phyloP scores from a whole-genome alignment of 2,329 filamentous ascomycete species.

The Paecilomyces formosus region DNA sequence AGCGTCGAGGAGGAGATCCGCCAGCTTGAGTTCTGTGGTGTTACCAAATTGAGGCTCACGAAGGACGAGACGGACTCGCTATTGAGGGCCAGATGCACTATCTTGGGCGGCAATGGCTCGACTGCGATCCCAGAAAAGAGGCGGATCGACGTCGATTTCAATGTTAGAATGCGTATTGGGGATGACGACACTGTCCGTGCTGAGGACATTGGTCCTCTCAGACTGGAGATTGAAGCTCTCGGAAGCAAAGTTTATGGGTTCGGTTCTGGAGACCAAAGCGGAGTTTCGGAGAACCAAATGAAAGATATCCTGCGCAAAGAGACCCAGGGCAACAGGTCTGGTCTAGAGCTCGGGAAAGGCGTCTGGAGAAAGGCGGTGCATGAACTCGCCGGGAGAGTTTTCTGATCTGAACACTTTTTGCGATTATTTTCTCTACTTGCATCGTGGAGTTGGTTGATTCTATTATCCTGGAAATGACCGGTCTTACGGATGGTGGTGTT shows the following conservation, averaged over 20 bases:
- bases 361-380: slow-evolving; percentile 33
- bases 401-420: slow-evolving; percentile 7
- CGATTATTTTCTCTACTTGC: neutral
- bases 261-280: slow-evolving; percentile 14
- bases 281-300: slow-evolving; percentile 29
- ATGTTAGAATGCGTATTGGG: slow-evolving; percentile 22
- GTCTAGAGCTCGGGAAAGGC: slow-evolving; percentile 25
- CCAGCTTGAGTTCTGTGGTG: slow-evolving; percentile 37
- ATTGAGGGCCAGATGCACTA: slow-evolving; percentile 31
- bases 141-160: slow-evolving; percentile 33
- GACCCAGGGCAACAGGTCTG: slow-evolving; percentile 6
- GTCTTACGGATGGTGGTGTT: neutral
- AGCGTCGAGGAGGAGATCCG: slow-evolving; percentile 37
- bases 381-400: slow-evolving; percentile 26
- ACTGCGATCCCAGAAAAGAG: slow-evolving; percentile 4
- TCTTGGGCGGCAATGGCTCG: slow-evolving; percentile 19
- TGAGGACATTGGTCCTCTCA: slow-evolving; percentile 14
- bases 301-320: slow-evolving; percentile 24
- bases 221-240: slow-evolving; percentile 30
- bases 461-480: neutral
- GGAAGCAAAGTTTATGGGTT: slow-evolving; percentile 36
- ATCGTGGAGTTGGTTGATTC: neutral
- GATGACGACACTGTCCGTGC: slow-evolving; percentile 1
- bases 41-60: slow-evolving; percentile 30
- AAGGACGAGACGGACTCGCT: slow-evolving; percentile 16